Base-by-base conservation (phyloP, 352 stramenopile species). In the Pythium periplocum region DNA sequence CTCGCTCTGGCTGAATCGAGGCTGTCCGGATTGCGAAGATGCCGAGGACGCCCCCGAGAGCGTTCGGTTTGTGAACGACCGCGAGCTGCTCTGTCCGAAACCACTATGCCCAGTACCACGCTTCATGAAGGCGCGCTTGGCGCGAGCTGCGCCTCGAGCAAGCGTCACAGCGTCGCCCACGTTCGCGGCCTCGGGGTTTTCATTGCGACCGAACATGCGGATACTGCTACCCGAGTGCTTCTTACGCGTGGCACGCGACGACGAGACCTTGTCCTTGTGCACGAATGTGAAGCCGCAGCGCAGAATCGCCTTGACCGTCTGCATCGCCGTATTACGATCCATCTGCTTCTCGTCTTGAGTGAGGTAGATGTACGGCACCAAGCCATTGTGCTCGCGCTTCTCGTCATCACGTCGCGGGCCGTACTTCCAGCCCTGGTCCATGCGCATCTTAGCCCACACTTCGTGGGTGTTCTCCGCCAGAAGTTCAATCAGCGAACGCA, bases 321-420 rank as follows among this genome's bases (percentile, higher is more conserved):
- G 78, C 71, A 91, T 77, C 31, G 78, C 78, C n/a, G 78, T 92
- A 54, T 92, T 90, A 45, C 81, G 74, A 49, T 92, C 79, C 81
- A 92, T 92, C 43, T 89, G 73, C 66, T 90, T 88, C 52, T 92
- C 78, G 0, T 87, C 75, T 42, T 85, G 75, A 0, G 78, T 87
- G 26, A 91, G 52, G 55, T 87, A 89, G 57, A 89, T 83, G 53
- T 91, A 91, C 45, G 78, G 81, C 31, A 91, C 81, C 4, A 91
- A 60, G 12, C 76, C 76, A 36, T 90, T 86, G 64, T 92, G 81
- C 35, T 71, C 62, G 9, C 56, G 50, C 62, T 83, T 88, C 30
- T 57, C 50, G 47, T 92, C 81, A 40, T 92, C 65, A 11, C 78
- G 73, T 8, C 71, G 66, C 3, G 78, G 78, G 6, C 81, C 81